Base-by-base conservation (phyloP, 2,329 filamentous ascomycete species). In the Xylaria sp. region DNA sequence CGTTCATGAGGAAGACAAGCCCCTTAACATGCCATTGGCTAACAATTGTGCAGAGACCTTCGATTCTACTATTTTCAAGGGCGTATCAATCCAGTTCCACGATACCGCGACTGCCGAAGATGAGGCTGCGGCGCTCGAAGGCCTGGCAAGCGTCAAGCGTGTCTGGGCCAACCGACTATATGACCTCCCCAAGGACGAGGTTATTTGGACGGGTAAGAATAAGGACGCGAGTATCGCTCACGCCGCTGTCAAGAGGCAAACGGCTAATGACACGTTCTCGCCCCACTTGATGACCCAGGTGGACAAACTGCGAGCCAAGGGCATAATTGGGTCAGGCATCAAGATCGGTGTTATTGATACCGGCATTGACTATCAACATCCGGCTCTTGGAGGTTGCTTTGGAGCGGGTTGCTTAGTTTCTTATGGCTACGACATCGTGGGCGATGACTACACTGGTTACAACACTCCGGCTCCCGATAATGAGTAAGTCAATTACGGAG, bases 351-450 rank as follows among this genome's bases (percentile, higher is more conserved):
- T 87, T 12, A 77, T 87, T 28, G 84, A 86, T 70, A 83, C 79
- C 21, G 84, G 84, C 70, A 82, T 88, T 50, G 87, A 90, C 71
- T 89, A 89, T 70, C 80, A 77, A 0, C 87, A 90, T 69, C 84
- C 86, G 1, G 84, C 85, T 28, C 81, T 90, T 0, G 88, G 88
- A 37, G 86, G 86, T 49, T 87, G 87, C 69, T 89, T 89, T 70
- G 88, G 87, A 1, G 69, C 78, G 1, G 84, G 81, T 12, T 89
- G 83, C 67, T 77, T 88, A 42, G 84, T 90, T 17, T 78, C 80
- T 3, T 83, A 81, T 61, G 87, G 88, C 33, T 64, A 60, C 43
- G 72, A 74, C 47, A 59, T 74, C 47, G 72, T 87, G 17, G 87
- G 86, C 17, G 84, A 89, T 57, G 76, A 75, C 50, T 86, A 82